Conservation (phyloP, 2,329 filamentous ascomycete species). For the Mycosphaerella arachidis region DNA sequence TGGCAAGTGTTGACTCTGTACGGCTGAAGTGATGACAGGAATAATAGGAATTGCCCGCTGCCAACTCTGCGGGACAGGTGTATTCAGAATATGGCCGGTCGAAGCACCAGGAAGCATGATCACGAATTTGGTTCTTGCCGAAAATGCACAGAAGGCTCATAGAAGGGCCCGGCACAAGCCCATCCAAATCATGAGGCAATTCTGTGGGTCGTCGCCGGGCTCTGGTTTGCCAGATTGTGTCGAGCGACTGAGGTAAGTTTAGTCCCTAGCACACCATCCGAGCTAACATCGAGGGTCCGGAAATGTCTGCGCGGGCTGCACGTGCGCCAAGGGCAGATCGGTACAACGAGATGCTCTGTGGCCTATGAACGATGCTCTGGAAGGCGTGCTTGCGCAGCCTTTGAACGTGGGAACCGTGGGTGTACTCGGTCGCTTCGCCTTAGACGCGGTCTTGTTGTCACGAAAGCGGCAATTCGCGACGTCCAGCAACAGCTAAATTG, state of each 20-base stretch:
- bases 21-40: background rate
- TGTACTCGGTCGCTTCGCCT: background rate
- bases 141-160: background rate
- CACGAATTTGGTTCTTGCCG: background rate
- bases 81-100: background rate
- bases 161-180: background rate
- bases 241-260: background rate
- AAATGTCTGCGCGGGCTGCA: background rate
- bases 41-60: background rate
- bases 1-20: background rate
- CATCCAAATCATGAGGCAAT: background rate
- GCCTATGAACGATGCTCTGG: background rate
- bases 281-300: background rate
- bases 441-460: background rate
- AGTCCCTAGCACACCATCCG: slow-evolving; percentile 1
- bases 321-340: background rate
- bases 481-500: background rate
- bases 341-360: background rate
- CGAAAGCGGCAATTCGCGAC: too few species aligned
- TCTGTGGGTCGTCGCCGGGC: background rate
- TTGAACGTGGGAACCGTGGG: background rate
- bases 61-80: background rate
- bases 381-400: background rate
- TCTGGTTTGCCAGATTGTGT: background rate
- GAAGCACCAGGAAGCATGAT: background rate